Percentiles rank a stretch among this genome's conserved stretches.
Evolutionary conservation across 116 monocot genomes (phyloP).

Genomic region (Dioscorea cayenensis): DNA sequence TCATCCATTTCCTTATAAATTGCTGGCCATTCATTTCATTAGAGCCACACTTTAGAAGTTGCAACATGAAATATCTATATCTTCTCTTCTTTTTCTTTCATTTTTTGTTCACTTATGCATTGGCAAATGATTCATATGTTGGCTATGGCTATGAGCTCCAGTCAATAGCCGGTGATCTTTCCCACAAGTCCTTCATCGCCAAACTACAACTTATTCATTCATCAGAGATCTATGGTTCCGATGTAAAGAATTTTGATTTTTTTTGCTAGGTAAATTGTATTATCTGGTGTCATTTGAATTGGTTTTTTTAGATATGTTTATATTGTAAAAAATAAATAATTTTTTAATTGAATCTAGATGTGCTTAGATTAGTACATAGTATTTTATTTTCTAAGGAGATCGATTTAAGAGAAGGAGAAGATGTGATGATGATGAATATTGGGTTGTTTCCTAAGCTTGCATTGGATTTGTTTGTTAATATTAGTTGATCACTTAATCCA

Average conservation of each 20-base stretch:
- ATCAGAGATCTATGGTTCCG: constrained; percentile 35
- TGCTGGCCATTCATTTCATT: too few relatives aligned
- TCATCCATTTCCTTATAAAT: too few relatives aligned
- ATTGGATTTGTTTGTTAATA: too few relatives aligned
- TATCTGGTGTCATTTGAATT: too few relatives aligned
- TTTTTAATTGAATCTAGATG: too few relatives aligned
- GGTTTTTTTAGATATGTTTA: too few relatives aligned
- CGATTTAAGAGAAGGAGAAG: background rate
- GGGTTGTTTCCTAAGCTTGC: too few relatives aligned
- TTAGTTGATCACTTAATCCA: too few relatives aligned
- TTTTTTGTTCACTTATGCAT: background rate
- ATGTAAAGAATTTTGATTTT: constrained; percentile 29
- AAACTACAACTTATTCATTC: constrained; percentile 16
- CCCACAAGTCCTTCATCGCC: constrained; percentile 21
- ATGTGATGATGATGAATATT: background rate
- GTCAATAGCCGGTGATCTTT: constrained; percentile 15
- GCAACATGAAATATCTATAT: background rate
- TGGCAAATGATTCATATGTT: background rate
- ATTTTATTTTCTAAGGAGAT: background rate
- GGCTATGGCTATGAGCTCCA: constrained; percentile 35
- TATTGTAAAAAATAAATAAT: too few relatives aligned
- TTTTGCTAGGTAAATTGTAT: constrained; percentile 22
- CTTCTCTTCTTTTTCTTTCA: background rate
- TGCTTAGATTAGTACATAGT: background rate
- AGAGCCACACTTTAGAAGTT: too few relatives aligned